phyloP scores from a whole-genome alignment of 2,329 filamentous ascomycete genomes.

The Alternaria brassicae region DNA sequence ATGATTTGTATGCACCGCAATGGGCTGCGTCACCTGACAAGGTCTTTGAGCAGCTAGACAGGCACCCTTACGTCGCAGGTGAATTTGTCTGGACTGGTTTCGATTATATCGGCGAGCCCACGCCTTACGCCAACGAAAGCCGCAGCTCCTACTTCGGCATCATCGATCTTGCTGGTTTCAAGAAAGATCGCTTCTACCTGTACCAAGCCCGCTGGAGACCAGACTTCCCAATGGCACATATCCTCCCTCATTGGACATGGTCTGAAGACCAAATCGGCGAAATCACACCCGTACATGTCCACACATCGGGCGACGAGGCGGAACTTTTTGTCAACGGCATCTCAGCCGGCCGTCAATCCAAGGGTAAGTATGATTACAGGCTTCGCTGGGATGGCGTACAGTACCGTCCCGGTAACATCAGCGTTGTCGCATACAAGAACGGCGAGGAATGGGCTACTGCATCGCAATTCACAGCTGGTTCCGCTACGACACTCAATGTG shows the following conservation, averaged over 20 bases:
- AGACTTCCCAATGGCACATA: constrained; percentile 58
- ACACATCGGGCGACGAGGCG: constrained; percentile 60
- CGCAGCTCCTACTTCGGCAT: constrained; percentile 65
- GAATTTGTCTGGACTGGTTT: constrained; percentile 63
- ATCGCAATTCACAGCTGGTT: constrained; percentile 53
- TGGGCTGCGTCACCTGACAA: constrained; percentile 62
- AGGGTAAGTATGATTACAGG: constrained; percentile 53
- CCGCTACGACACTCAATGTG: constrained; percentile 49
- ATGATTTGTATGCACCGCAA: constrained; percentile 59
- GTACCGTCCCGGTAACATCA: constrained; percentile 58
- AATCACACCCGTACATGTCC: constrained; percentile 63
- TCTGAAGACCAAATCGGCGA: constrained; percentile 53
- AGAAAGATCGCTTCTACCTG: constrained; percentile 63
- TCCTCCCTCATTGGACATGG: constrained; percentile 66
- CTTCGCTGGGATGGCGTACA: constrained; percentile 62
- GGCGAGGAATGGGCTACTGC: constrained; percentile 57
- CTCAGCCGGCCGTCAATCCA: constrained; percentile 54
- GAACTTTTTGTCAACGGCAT: constrained; percentile 63
- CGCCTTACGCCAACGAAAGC: constrained; percentile 56
- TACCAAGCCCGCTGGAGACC: constrained; percentile 64
- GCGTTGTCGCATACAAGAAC: constrained; percentile 58
- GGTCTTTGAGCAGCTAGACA: constrained; percentile 60
- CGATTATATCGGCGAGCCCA: constrained; percentile 61
- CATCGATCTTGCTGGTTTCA: constrained; percentile 64
- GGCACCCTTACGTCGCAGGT: constrained; percentile 59